Percentiles rank a stretch among this genome's conserved stretches.
Conservation (phyloP, 163 green algal genomes). For the Scenedesmus sp. region DNA sequence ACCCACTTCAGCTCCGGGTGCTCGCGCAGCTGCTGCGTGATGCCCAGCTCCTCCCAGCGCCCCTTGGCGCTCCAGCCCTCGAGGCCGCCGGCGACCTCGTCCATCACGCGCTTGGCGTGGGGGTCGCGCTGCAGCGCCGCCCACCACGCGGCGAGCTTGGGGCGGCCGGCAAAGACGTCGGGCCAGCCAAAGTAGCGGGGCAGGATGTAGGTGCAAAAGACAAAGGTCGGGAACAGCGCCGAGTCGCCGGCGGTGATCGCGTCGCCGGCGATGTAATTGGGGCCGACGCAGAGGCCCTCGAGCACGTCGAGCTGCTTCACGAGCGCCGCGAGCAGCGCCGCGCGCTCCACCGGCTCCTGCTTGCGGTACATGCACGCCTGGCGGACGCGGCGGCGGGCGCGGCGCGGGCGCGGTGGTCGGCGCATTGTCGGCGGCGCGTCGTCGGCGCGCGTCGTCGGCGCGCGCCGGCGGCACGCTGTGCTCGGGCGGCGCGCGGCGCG, state of each 20-base stretch:
- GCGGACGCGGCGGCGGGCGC: too few species aligned
- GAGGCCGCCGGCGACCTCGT: constrained; percentile 50
- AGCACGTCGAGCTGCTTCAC: constrained; percentile 70
- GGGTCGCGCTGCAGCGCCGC: constrained; percentile 52
- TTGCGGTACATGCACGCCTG: constrained; percentile 69
- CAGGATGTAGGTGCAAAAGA: constrained; percentile 74
- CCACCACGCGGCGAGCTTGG: constrained; percentile 75
- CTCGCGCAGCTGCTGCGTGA: constrained; percentile 52
- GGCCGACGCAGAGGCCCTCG: constrained; percentile 60
- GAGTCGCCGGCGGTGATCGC: constrained; percentile 66
- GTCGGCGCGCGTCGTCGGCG: too few species aligned
- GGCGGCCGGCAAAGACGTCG: constrained; percentile 66
- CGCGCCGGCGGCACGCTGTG: too few species aligned
- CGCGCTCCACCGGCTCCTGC: constrained; percentile 61
- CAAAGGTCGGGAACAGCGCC: constrained; percentile 75
- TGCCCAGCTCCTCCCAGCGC: constrained; percentile 56
- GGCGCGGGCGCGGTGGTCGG: too few species aligned
- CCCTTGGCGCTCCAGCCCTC: constrained; percentile 50
- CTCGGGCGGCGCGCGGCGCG: too few species aligned
- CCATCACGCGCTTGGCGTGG: constrained; percentile 48
- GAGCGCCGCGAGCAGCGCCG: constrained; percentile 56
- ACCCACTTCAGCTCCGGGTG: constrained; percentile 52
- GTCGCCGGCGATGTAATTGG: constrained; percentile 65
- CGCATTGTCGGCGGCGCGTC: too few species aligned
- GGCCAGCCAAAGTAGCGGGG: constrained; percentile 71